Percentiles rank a stretch among this genome's conserved stretches.
Evolutionary conservation across 345 rosid species (phyloP).

Genomic region (Cochlearia excelsa): DNA sequence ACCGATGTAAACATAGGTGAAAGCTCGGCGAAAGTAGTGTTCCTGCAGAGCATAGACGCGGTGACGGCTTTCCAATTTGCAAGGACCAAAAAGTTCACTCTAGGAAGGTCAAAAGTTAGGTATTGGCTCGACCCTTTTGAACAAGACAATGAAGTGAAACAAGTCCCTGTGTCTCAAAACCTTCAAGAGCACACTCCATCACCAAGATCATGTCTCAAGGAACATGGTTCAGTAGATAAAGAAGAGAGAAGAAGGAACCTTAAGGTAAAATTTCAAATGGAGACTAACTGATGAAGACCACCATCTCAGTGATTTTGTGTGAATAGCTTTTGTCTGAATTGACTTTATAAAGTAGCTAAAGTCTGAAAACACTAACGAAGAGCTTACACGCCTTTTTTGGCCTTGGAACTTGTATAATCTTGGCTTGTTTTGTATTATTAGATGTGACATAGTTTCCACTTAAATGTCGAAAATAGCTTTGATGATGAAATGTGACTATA

Average conservation of each 20-base stretch:
- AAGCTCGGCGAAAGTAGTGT: conserved; percentile 30
- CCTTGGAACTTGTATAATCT: conserved; percentile 6
- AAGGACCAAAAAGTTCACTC: conserved; percentile 32
- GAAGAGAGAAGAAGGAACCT: conserved; percentile 11
- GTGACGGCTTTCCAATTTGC: conserved; percentile 37
- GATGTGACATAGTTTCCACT: conserved; percentile 9
- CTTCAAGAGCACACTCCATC: conserved; percentile 4
- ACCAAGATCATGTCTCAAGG: conserved; percentile 29
- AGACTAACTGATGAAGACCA: conserved; percentile 8
- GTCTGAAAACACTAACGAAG: not conserved
- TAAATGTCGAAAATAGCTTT: not conserved
- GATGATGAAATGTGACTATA: not conserved
- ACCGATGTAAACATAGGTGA: conserved; percentile 21
- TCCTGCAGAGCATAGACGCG: conserved; percentile 35
- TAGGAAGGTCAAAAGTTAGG: conserved; percentile 25
- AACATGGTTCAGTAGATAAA: conserved; percentile 12
- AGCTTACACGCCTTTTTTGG: not conserved
- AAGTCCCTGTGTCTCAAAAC: not conserved
- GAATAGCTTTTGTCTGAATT: conserved; percentile 8
- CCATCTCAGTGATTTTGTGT: conserved; percentile 1
- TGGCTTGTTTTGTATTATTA: conserved; percentile 18
- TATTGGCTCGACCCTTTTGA: conserved; percentile 23
- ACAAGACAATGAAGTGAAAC: conserved; percentile 11
- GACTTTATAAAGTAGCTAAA: conserved; percentile 4
- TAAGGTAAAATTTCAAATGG: conserved; percentile 27